Conservation (phyloP, 129 eudicot species). For the Kitagawia praeruptora region DNA sequence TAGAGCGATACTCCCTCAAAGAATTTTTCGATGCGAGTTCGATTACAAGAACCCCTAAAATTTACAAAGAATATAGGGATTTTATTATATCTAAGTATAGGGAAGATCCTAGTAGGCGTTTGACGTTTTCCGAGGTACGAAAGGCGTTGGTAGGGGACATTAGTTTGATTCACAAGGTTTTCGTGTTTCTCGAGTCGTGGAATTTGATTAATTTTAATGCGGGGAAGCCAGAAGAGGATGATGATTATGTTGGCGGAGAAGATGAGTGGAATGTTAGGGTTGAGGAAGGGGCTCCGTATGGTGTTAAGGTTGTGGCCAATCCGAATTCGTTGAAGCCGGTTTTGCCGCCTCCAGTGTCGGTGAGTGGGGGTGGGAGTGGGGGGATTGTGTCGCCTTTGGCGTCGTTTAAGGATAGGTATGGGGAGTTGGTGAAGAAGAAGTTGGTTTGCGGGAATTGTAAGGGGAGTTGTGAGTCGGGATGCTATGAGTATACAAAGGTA, state of each 20-base stretch:
- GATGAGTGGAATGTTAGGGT: conserved; percentile 58
- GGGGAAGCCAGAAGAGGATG: conserved; percentile 10
- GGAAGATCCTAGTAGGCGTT: conserved; percentile 64
- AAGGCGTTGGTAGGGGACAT: conserved; percentile 82
- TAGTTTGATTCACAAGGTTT: conserved; percentile 57
- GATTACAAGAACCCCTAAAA: conserved; percentile 69
- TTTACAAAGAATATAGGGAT: conserved; percentile 85
- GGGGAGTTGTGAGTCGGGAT: conserved; percentile 39
- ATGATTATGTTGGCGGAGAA: conserved; percentile 27
- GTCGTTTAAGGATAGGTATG: conserved; percentile 66
- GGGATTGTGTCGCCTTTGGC: conserved; percentile 57
- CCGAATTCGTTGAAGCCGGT: conserved; percentile 74
- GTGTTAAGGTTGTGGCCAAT: conserved; percentile 77
- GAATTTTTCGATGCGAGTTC: conserved; percentile 79
- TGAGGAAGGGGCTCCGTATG: conserved; percentile 94
- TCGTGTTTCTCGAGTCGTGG: conserved; percentile 63
- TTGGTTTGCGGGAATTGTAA: conserved; percentile 67
- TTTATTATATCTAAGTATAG: conserved; percentile 70
- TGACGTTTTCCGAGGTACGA: conserved; percentile 74
- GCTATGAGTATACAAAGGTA: conserved; percentile 58
- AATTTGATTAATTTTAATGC: conserved; percentile 71
- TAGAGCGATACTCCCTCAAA: conserved; percentile 45
- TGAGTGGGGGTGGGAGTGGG: conserved; percentile 28
- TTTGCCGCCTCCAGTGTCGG: conserved; percentile 21
- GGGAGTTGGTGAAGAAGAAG: conserved; percentile 32